Evolutionary conservation across 176 grass and related monocot genomes (phyloP).

Genomic region (Eragrostis curvula): DNA sequence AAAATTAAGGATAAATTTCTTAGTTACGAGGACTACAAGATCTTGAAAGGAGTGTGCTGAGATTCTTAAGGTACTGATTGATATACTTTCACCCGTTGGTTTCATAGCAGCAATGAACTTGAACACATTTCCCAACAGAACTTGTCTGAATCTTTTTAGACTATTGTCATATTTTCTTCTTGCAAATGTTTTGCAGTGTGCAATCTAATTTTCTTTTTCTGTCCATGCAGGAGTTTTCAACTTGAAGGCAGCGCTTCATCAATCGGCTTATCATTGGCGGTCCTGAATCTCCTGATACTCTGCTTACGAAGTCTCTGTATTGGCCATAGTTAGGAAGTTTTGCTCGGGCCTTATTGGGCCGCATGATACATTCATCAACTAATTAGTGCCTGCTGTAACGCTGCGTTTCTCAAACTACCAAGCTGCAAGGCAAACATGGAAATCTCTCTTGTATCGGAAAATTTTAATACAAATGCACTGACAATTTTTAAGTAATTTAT

Average conservation of each 20-base stretch:
- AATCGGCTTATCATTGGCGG: neutral
- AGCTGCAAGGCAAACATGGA: neutral
- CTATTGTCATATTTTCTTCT: neutral
- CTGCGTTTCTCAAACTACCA: neutral
- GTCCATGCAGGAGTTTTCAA: neutral
- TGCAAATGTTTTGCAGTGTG: neutral
- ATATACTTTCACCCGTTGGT: neutral
- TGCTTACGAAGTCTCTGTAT: neutral
- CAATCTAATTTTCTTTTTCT: neutral
- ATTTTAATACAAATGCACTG: neutral
- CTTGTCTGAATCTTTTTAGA: neutral
- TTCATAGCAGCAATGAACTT: neutral
- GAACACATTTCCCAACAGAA: neutral
- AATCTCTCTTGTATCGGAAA: neutral
- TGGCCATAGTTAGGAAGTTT: neutral
- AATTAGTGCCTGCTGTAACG: neutral
- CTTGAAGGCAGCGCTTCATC: neutral
- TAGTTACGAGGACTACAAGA: constrained; percentile 75
- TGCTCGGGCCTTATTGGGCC: neutral
- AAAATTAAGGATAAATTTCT: constrained; percentile 93
- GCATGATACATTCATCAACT: neutral
- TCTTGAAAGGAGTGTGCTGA: constrained; percentile 64
- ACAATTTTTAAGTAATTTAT: neutral
- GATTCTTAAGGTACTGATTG: constrained; percentile 1
- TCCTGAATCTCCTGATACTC: neutral